A percentile compares a stretch with the other conserved stretches of the same genome.
phyloP scores from a whole-genome alignment of 805 yeast species.

The Candida dajiaensis region DNA sequence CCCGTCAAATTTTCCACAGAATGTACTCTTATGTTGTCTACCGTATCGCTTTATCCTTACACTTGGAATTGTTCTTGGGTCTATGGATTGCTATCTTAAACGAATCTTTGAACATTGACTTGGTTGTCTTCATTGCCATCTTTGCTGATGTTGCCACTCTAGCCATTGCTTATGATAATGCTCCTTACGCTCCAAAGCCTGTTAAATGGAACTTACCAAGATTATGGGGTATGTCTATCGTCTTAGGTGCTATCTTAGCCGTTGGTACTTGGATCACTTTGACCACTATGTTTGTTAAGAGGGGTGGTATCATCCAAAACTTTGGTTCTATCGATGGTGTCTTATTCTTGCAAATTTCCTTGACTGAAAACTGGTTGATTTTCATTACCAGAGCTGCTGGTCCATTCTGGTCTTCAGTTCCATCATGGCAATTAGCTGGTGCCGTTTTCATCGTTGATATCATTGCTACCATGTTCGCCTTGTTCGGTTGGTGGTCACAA shows the following conservation, averaged over 20 bases:
- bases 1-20: conserved; percentile 97
- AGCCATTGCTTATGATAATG: conserved; percentile 96
- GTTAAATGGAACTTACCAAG: conserved; percentile 97
- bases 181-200: conserved; percentile 89
- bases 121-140: conserved; percentile 93
- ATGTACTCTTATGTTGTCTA: conserved; percentile 97
- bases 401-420: conserved; percentile 96
- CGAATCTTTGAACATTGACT: conserved; percentile 79
- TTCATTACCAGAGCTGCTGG: conserved; percentile 96
- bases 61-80: conserved; percentile 92
- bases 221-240: conserved; percentile 93
- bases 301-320: conserved; percentile 94
- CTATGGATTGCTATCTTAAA: conserved; percentile 94
- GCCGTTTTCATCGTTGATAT: conserved; percentile 88
- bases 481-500: conserved; percentile 98
- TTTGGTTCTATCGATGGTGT: conserved; percentile 93
- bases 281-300: conserved; percentile 86
- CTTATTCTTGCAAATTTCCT: conserved; percentile 86
- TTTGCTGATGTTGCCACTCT: conserved; percentile 97
- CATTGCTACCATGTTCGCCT: conserved; percentile 85
- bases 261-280: conserved; percentile 91
- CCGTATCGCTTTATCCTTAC: conserved; percentile 95
- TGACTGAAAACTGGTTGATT: conserved; percentile 96
- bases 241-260: conserved; percentile 83
- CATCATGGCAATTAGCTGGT: conserved; percentile 96